Evolutionary conservation across 345 rosid species (phyloP).

Genomic region (Linum trigynum): DNA sequence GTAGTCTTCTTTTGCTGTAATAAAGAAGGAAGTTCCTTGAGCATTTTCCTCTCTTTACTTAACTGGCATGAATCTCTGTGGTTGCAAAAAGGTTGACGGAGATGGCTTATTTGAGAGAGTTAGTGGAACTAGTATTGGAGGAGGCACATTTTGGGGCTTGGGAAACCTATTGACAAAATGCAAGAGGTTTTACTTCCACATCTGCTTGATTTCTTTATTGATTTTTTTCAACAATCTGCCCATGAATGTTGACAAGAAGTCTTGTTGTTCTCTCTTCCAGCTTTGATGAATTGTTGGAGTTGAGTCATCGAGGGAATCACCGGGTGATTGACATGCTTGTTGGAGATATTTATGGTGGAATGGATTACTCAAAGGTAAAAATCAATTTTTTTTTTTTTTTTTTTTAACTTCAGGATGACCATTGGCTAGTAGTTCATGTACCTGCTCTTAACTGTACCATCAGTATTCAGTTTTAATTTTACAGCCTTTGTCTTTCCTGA

Average conservation of each 20-base stretch:
- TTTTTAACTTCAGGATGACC: neutral
- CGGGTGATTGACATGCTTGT: constrained; percentile 85
- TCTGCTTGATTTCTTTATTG: constrained; percentile 1
- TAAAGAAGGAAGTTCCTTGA: neutral
- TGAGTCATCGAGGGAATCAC: constrained; percentile 69
- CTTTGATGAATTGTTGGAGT: constrained; percentile 66
- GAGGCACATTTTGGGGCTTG: constrained; percentile 83
- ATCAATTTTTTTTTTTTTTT: neutral
- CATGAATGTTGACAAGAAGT: neutral
- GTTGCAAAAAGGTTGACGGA: constrained; percentile 47
- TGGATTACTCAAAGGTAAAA: constrained; percentile 55
- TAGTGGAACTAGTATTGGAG: constrained; percentile 87
- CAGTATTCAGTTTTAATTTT: constrained; percentile 8
- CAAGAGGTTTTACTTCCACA: constrained; percentile 43
- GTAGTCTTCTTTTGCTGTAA: constrained; percentile 24
- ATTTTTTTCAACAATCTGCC: neutral
- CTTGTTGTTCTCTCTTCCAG: constrained; percentile 29
- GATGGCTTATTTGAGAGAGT: constrained; percentile 72
- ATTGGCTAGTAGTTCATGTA: neutral
- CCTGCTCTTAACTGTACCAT: constrained; percentile 2
- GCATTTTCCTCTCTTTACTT: constrained; percentile 16
- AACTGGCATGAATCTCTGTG: constrained; percentile 9
- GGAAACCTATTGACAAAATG: constrained; percentile 78
- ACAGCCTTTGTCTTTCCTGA: neutral
- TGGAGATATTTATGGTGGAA: constrained; percentile 89